Conservation (phyloP, 768 basidiomycete species). For the Lyophyllum shimeji region DNA sequence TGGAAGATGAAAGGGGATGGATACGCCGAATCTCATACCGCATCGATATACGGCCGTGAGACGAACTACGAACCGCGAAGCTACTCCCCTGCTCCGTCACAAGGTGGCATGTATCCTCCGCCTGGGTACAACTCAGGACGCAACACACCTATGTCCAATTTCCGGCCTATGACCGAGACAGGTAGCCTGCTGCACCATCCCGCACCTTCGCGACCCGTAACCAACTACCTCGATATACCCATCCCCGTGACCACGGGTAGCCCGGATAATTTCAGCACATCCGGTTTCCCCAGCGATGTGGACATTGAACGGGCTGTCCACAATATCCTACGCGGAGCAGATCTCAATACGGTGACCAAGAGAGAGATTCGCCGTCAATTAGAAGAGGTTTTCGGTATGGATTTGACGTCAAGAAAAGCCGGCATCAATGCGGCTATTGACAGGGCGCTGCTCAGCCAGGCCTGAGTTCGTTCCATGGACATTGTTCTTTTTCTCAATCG, state of each 20-base stretch:
- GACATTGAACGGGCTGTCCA: slow-evolving; percentile 79
- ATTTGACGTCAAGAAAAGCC: slow-evolving; percentile 68
- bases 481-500: slow-evolving; percentile 5
- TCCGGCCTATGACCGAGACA: slow-evolving; percentile 27
- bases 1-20: slow-evolving; percentile 68
- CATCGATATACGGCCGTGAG: slow-evolving; percentile 84
- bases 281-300: slow-evolving; percentile 56
- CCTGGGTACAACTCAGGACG: slow-evolving; percentile 78
- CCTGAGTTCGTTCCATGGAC: slow-evolving; percentile 18
- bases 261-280: slow-evolving; percentile 50
- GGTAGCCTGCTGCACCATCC: slow-evolving; percentile 51
- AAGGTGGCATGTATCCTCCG: slow-evolving; percentile 57
- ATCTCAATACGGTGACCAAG: slow-evolving; percentile 91
- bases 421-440: slow-evolving; percentile 81
- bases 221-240: slow-evolving; percentile 76
- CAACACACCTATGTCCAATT: slow-evolving; percentile 63
- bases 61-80: slow-evolving; percentile 79
- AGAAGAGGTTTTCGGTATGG: slow-evolving; percentile 80
- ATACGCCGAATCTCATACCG: slow-evolving; percentile 75
- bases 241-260: slow-evolving; percentile 50
- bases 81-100: slow-evolving; percentile 76
- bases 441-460: slow-evolving; percentile 58
- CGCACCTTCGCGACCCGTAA: slow-evolving; percentile 66
- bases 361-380: slow-evolving; percentile 83
- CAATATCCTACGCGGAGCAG: slow-evolving; percentile 70